These are phyloP conservation scores for Serendipita sp. DNA, from an alignment of 1,284 basidiomycete genomes.

Conservation along the genomic window DNA sequence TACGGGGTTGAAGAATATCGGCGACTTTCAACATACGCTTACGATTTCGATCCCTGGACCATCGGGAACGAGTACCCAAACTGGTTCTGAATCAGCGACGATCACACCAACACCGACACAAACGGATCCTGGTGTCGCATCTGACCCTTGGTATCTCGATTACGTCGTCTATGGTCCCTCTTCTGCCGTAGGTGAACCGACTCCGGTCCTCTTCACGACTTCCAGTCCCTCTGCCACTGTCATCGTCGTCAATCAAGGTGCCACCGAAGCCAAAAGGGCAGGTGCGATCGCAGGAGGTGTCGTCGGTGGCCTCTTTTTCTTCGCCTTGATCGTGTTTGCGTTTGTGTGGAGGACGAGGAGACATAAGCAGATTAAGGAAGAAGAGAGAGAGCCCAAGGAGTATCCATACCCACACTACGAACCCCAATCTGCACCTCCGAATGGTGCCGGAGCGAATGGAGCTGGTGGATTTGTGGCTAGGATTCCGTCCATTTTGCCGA, in stretches of 20 bases:
- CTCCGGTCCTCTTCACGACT: not conserved
- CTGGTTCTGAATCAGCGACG: not conserved
- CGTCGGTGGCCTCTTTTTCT: not conserved
- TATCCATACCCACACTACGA: not conserved
- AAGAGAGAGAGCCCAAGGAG: not conserved
- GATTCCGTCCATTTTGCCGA: too few relatives aligned
- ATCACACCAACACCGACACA: not conserved
- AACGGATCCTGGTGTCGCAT: not conserved
- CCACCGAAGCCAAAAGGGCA: not conserved
- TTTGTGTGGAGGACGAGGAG: not conserved
- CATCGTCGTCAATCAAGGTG: not conserved
- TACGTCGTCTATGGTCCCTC: slow-evolving; percentile 5
- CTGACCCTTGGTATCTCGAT: not conserved
- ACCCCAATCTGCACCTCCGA: too few relatives aligned
- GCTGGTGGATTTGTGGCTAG: too few relatives aligned
- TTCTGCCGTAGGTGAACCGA: not conserved
- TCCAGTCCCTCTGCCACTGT: not conserved
- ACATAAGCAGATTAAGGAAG: not conserved
- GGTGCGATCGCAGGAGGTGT: slow-evolving; percentile 3
- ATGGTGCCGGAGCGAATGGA: too few relatives aligned
- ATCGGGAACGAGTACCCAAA: not conserved
- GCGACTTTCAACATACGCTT: not conserved
- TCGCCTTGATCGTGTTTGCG: not conserved
- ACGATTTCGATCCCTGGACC: not conserved
- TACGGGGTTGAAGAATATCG: not conserved